These are phyloP conservation scores for Stygiomarasmius scandens DNA, from an alignment of 1,284 basidiomycete species.

Conservation along the genomic window DNA sequence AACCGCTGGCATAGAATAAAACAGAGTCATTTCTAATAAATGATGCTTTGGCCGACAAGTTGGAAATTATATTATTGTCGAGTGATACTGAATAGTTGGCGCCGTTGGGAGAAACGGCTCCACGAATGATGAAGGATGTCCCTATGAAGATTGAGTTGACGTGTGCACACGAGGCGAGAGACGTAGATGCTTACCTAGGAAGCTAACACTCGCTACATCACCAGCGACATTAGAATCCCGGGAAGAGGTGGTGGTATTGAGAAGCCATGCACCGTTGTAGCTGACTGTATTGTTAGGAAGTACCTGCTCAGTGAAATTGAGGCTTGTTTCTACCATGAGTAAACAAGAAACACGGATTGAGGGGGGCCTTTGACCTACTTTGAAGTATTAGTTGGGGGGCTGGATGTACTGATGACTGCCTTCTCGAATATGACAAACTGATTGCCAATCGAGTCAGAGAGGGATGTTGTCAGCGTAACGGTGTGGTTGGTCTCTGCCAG, in stretches of 20 bases:
- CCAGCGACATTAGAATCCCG: constrained; percentile 51
- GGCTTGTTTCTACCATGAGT: constrained; percentile 31
- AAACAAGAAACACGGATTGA: background rate
- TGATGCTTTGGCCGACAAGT: constrained; percentile 51
- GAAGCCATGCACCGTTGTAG: constrained; percentile 55
- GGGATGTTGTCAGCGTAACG: constrained; percentile 45
- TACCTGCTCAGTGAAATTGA: constrained; percentile 34
- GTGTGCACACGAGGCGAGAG: background rate
- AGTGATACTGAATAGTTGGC: constrained; percentile 43
- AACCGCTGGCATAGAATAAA: constrained; percentile 64
- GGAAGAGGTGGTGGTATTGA: constrained; percentile 31
- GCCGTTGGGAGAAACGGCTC: constrained; percentile 32
- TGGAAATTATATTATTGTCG: constrained; percentile 46
- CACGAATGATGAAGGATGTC: constrained; percentile 58
- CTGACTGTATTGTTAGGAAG: constrained; percentile 45
- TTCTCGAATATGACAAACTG: constrained; percentile 50
- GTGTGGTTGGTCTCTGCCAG: constrained; percentile 48
- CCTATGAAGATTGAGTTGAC: constrained; percentile 39
- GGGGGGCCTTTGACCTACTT: constrained; percentile 19
- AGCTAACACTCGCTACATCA: constrained; percentile 46
- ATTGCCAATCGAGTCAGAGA: constrained; percentile 31
- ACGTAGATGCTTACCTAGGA: constrained; percentile 44
- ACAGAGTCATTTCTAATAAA: constrained; percentile 53
- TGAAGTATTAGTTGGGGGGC: constrained; percentile 23
- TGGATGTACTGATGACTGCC: constrained; percentile 45